Evolutionary conservation across 768 basidiomycete genomes (phyloP), one percentile per base, ranked within the genome.

Genomic region (Russula earlei): DNA sequence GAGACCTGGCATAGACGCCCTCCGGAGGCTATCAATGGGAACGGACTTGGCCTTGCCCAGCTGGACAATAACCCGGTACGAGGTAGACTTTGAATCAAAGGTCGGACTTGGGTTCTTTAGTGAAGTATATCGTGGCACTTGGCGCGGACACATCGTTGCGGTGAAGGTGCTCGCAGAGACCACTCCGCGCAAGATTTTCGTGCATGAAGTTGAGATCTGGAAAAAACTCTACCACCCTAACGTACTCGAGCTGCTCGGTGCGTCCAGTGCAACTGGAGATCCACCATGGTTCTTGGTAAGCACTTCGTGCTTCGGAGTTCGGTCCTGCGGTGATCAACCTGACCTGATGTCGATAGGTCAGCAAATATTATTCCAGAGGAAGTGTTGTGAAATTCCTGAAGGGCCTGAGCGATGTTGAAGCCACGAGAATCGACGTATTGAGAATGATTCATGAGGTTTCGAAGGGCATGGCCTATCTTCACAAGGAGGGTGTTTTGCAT

Each of bases 11-110:
- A 82, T 88, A 51, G 86, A 87, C 51, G 83, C 84, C 5, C 72
- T 89, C 61, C 70, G 81, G 52, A 72, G 85, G 60, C 69, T 89
- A 72, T 83, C 81, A 60, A 67, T 66, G 27, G 58, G 56, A 37
- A 44, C 61, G 24, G 59, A 65, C 53, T 51, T 65, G 33, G 52
- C 61, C 25, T 64, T 87, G 29, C 87, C 87, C 0, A 77, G 74
- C 59, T 90, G 87, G 87, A 87, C 87, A 3, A 88, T 89, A 62
- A 89, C 87, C 46, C 81, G 80, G 49, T 87, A 85, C 63, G 91
- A 93, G 69, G 78, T 91, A 33, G 83, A 85, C 54, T 77, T 81
- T 3, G 83, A 83, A 36, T 71, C 74, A 54, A 78, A 81, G 66
- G 82, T 92, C 55, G 84, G 87, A 4, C 63, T 80, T 19, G 88